Evolutionary conservation across 1,284 basidiomycete genomes (phyloP), one percentile per base, ranked within the genome.

Genomic region (Takashimella koratensis): DNA sequence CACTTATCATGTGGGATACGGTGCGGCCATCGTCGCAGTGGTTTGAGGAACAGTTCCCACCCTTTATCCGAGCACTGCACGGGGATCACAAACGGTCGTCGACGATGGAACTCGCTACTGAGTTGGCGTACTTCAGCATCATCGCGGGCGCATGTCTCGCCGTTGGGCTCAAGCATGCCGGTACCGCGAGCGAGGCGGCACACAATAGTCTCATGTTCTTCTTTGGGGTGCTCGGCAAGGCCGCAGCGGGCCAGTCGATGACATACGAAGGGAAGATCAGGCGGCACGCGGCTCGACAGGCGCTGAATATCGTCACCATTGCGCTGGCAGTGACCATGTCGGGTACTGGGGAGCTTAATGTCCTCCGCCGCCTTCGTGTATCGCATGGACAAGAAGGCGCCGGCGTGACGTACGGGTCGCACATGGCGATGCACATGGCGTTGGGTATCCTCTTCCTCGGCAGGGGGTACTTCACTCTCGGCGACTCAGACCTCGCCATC

Each of bases 361-460:
- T 90, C 57, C 79, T 98, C 23, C 84, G 91, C 25, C 83, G 92
- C n/a, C 80, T 98, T 12, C 84, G 96, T 22, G 85, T 89, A 66
- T 86, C 88, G 3, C 97, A 94, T 68, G 94, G 92, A n/a, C 86
- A 90, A 79, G 87, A 88, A 67, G 86, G 87, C 53, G 71, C 75
- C 2, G 85, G 84, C 1, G 84, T 86, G 74, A 85, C 86, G 54
- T 98, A 96, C 66, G 93, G 93, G 1, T 85, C 86, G 12, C 92
- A 98, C 67, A 86, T 92, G 72, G 87, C 93, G 10, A 90, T 86
- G 3, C 91, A 97, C 74, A 86, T 93, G 79, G 88, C 94, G 1
- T 78, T 97, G 19, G 96, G 96, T 0, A 77, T 98, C 21, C 81
- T 98, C 25, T 98, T 98, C 81, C 83, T 98, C 3, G 96, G 96